Conservation (phyloP, 805 yeast genomes). For the Kregervanrija pseudodelftensis region DNA sequence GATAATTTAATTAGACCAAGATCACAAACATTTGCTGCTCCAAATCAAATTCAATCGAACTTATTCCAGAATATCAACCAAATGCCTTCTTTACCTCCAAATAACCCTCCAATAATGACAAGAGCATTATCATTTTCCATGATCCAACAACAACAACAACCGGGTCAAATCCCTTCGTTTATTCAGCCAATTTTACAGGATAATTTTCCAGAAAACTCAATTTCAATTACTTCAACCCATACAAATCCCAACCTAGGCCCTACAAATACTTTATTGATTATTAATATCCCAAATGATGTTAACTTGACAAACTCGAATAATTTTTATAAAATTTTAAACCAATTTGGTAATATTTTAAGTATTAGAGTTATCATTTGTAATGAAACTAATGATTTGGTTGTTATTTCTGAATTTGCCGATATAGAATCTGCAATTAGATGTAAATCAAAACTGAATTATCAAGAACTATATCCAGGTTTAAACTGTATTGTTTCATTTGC, state of each 20-base stretch:
- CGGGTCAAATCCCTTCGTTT: slow-evolving; percentile 2
- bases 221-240: slow-evolving; percentile 62
- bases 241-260: slow-evolving; percentile 69
- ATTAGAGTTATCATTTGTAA: slow-evolving; percentile 49
- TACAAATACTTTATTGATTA: slow-evolving; percentile 67
- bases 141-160: slow-evolving; percentile 8
- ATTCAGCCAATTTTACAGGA: slow-evolving; percentile 34
- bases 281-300: slow-evolving; percentile 59
- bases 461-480: slow-evolving; percentile 74
- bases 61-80: slow-evolving; percentile 1
- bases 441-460: slow-evolving; percentile 69
- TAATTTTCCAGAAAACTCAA: slow-evolving; percentile 50
- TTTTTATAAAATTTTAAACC: slow-evolving; percentile 42
- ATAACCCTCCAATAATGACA: slow-evolving; percentile 11
- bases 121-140: slow-evolving; percentile 17
- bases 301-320: slow-evolving; percentile 44
- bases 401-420: slow-evolving; percentile 65
- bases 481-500: slow-evolving; percentile 82
- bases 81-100: slow-evolving; percentile 10
- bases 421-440: slow-evolving; percentile 76
- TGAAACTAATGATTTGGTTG: slow-evolving; percentile 30
- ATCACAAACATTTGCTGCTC: slow-evolving; percentile 33
- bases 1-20: slow-evolving; percentile 27
- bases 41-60: neutral
- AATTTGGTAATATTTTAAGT: slow-evolving; percentile 55